Conservation (phyloP, 2,329 filamentous ascomycete genomes). For the Microcyclosporella mali region DNA sequence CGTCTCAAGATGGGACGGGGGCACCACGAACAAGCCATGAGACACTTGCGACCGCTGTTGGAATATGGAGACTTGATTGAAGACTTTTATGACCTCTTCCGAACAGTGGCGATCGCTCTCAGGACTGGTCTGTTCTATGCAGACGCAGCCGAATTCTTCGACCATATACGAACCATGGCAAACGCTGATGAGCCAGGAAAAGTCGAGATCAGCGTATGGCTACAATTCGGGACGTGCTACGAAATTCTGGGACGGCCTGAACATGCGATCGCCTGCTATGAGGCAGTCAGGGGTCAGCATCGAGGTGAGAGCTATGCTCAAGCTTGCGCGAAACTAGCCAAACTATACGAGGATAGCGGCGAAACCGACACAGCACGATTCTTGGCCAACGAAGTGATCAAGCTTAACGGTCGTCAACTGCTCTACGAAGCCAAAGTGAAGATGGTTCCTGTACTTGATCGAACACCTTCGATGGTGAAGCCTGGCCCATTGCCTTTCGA, state of each 20-base stretch:
- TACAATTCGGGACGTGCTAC: slow-evolving; percentile 61
- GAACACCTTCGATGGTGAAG: not conserved
- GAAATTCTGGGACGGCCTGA: slow-evolving; percentile 56
- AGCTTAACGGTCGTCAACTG: slow-evolving; percentile 43
- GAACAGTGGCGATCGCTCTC: slow-evolving; percentile 60
- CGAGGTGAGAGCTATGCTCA: slow-evolving; percentile 13
- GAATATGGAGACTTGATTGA: slow-evolving; percentile 58
- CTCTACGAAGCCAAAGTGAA: slow-evolving; percentile 18
- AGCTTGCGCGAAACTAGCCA: slow-evolving; percentile 51
- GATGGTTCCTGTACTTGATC: slow-evolving; percentile 12
- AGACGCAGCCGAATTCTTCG: slow-evolving; percentile 55
- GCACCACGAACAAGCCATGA: slow-evolving; percentile 58
- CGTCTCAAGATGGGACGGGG: slow-evolving; percentile 64
- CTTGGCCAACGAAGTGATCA: slow-evolving; percentile 68
- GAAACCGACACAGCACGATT: slow-evolving; percentile 71
- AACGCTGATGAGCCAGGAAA: slow-evolving; percentile 18
- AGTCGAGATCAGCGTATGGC: slow-evolving; percentile 45
- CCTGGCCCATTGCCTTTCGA: no score
- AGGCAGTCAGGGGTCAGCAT: slow-evolving; percentile 52
- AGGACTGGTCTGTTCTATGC: slow-evolving; percentile 45
- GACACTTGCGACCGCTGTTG: slow-evolving; percentile 53
- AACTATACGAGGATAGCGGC: slow-evolving; percentile 68
- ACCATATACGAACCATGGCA: slow-evolving; percentile 36
- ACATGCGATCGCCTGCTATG: slow-evolving; percentile 71
- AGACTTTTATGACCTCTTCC: slow-evolving; percentile 72